Evolutionary conservation across 805 yeast genomes (phyloP).

Genomic region (Wickerhamiella cacticola): DNA sequence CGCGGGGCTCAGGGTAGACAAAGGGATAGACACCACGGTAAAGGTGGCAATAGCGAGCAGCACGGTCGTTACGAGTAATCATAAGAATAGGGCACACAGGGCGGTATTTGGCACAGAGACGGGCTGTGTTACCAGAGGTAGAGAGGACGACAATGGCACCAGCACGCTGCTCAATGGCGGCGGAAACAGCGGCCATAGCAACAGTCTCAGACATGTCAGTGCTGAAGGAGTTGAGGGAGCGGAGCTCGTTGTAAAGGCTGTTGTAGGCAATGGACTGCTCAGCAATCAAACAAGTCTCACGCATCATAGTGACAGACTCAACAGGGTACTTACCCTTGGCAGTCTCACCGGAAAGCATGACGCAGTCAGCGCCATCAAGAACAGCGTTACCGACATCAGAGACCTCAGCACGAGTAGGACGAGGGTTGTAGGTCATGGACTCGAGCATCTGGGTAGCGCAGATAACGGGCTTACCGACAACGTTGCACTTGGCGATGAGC

Average conservation of each 20-base stretch:
- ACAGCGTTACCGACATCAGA: slow-evolving; percentile 99
- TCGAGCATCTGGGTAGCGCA: slow-evolving; percentile 99
- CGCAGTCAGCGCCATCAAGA: slow-evolving; percentile 99
- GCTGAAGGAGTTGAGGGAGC: slow-evolving; percentile 76
- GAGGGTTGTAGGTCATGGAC: slow-evolving; percentile 98
- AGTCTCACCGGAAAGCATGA: slow-evolving; percentile 98
- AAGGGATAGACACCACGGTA: slow-evolving; percentile 99
- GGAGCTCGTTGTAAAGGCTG: slow-evolving; percentile 70
- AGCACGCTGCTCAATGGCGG: slow-evolving; percentile 91
- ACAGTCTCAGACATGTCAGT: slow-evolving; percentile 91
- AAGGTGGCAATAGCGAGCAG: slow-evolving; percentile 92
- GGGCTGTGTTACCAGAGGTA: slow-evolving; percentile 89
- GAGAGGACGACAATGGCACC: slow-evolving; percentile 94
- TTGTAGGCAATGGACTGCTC: slow-evolving; percentile 92
- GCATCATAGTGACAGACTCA: slow-evolving; percentile 98
- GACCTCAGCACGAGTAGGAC: slow-evolving; percentile 99
- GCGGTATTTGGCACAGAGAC: slow-evolving; percentile 94
- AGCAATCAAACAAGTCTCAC: slow-evolving; percentile 90
- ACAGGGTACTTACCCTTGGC: slow-evolving; percentile 98
- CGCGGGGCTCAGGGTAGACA: slow-evolving; percentile 53
- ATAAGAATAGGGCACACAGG: slow-evolving; percentile 94
- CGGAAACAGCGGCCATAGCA: slow-evolving; percentile 93
- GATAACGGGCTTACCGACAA: slow-evolving; percentile 98
- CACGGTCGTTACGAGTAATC: slow-evolving; percentile 89
- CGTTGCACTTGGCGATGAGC: slow-evolving; percentile 96